Conservation (phyloP, 345 rosid genomes). For the Reutealis trisperma region DNA sequence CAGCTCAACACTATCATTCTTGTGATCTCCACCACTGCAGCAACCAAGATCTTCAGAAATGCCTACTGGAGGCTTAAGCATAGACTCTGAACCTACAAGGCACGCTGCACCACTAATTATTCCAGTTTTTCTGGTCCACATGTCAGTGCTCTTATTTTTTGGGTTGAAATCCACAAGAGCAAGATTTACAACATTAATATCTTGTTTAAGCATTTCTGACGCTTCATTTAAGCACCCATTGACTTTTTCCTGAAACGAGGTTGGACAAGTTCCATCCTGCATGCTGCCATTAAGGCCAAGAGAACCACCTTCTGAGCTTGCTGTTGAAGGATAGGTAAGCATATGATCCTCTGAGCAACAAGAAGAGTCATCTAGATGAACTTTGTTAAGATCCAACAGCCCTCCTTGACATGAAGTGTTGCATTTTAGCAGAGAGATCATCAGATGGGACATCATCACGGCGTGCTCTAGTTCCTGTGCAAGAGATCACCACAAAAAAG, state of each 20-base stretch:
- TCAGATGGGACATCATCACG: constrained; percentile 6
- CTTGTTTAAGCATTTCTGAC: constrained; percentile 17
- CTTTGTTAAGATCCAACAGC: constrained; percentile 43
- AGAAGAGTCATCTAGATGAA: constrained; percentile 34
- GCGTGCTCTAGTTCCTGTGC: constrained; percentile 30
- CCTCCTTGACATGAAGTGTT: constrained; percentile 17
- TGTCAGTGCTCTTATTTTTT: constrained; percentile 6
- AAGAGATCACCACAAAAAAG: neutral
- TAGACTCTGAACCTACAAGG: constrained; percentile 18
- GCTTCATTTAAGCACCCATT: constrained; percentile 8
- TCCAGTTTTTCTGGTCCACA: constrained; percentile 4
- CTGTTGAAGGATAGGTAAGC: constrained; percentile 20
- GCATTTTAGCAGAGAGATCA: constrained; percentile 20
- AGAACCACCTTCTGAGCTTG: constrained; percentile 22
- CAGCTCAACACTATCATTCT: constrained; percentile 18
- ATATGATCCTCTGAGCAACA: constrained; percentile 27
- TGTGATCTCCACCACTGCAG: constrained; percentile 16
- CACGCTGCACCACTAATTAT: neutral
- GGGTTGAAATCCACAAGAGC: constrained; percentile 15
- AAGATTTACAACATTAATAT: constrained; percentile 8
- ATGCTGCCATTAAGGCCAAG: constrained; percentile 7
- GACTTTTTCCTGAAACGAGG: neutral
- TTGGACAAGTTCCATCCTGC: constrained; percentile 18
- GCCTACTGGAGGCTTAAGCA: constrained; percentile 11
- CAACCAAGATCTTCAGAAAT: constrained; percentile 21